Conservation (phyloP, 2,329 filamentous ascomycete species). For the Pseudocercospora cruenta region DNA sequence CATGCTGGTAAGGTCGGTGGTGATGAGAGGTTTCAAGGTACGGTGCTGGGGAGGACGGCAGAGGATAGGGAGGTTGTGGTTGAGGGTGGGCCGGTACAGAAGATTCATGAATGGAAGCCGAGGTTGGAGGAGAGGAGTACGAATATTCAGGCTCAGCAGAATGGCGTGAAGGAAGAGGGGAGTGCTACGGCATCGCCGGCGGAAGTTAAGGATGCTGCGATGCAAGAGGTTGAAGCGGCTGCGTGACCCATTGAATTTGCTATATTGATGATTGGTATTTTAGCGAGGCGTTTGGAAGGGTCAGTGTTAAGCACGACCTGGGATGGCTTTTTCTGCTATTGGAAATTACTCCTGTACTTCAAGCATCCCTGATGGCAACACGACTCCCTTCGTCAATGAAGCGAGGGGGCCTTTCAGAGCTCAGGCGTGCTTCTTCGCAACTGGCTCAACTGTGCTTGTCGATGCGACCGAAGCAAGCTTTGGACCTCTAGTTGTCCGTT, state of each 20-base stretch:
- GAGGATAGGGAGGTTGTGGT: conserved; percentile 75
- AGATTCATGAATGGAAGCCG: conserved; percentile 66
- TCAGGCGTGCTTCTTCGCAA: no score
- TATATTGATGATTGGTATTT: background rate
- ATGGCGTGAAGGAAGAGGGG: background rate
- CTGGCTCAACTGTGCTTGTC: no score
- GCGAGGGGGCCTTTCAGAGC: no score
- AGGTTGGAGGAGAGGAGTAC: conserved; percentile 35
- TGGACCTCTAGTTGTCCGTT: no score
- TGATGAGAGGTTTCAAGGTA: conserved; percentile 82
- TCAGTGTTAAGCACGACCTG: background rate
- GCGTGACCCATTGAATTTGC: background rate
- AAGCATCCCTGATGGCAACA: background rate
- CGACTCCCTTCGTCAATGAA: background rate
- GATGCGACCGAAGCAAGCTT: no score
- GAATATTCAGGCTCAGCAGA: background rate
- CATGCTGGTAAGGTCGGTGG: conserved; percentile 69
- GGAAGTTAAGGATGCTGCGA: background rate
- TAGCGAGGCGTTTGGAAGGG: conserved; percentile 5
- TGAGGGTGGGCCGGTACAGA: conserved; percentile 73
- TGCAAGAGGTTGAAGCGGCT: conserved; percentile 1
- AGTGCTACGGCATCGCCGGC: background rate
- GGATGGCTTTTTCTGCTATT: background rate
- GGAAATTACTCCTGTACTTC: background rate
- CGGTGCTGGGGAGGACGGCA: conserved; percentile 73